Evolutionary conservation across 169 alveolate species (phyloP), one percentile per base, ranked within the genome.

Genomic region (Haemoproteus tartakovskyi): DNA sequence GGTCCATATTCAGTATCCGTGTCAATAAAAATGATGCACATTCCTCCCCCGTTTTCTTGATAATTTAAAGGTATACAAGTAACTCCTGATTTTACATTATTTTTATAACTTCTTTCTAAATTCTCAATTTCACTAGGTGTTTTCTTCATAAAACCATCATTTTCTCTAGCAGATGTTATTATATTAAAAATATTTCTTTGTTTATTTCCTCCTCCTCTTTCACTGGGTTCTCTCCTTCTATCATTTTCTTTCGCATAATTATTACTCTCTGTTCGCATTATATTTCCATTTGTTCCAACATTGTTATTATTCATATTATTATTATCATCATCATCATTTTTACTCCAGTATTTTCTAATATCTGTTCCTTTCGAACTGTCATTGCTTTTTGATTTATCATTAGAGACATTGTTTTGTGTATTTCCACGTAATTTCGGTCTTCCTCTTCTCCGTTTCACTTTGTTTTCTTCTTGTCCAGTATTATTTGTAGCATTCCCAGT

Each of bases 51-150:
- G 37, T 46, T 74, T 21, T 78, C 59, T 51, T 74, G 84, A 50
- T 74, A 74, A 57, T 74, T 74, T 74, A 74, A 74, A 74, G 84
- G 84, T 33, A 74, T 74, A 38, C 84, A 74, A 3, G 84, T 74
- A 2, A 74, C 84, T 12, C 84, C 84, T 56, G 54, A 57, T 57
- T 74, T 74, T 29, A 74, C 59, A 56, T 74, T 74, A 56, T 74
- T 74, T 48, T 57, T 74, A 48, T 56, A 74, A 46, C 29, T 74
- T 36, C 47, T 74, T 74, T 74, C 84, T 46, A 74, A 60, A 6
- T 74, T 57, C 36, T 46, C 26, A 37, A 74, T 74, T 74, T 74
- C 84, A 3, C 26, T 74, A 48, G 84, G 84, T 11, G 84, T 57
- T 29, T 22, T 57, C 47, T 74, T 74, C 70, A 74, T 51, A 61